phyloP scores from a whole-genome alignment of 371 early-diverging fungal genomes.

The Mortierella sp. region DNA sequence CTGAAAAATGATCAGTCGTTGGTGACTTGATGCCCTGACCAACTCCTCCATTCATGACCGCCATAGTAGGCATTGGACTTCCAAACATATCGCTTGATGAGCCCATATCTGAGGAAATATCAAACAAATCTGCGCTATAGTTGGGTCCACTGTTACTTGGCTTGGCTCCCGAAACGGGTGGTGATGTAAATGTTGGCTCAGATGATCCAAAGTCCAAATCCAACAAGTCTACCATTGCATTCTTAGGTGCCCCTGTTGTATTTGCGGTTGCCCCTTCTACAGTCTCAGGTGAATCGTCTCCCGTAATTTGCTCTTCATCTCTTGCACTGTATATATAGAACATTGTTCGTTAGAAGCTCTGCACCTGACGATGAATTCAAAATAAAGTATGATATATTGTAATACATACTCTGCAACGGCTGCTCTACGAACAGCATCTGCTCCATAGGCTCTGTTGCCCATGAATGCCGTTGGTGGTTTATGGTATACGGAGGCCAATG shows the following conservation, averaged over 20 bases:
- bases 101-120: conserved; percentile 48
- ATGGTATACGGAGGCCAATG: conserved; percentile 94
- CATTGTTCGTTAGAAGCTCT: not conserved
- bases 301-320: conserved; percentile 67
- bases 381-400: not conserved
- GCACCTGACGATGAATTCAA: not conserved
- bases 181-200: conserved; percentile 30
- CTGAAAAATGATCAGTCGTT: conserved; percentile 29
- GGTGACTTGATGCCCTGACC: conserved; percentile 6
- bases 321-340: conserved; percentile 55
- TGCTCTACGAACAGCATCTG: conserved; percentile 66
- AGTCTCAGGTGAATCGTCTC: conserved; percentile 24
- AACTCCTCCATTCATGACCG: conserved; percentile 16
- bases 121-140: conserved; percentile 51
- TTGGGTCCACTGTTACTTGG: conserved; percentile 26
- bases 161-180: conserved; percentile 19
- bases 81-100: conserved; percentile 26
- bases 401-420: conserved; percentile 61
- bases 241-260: conserved; percentile 67
- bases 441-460: conserved; percentile 72
- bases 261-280: conserved; percentile 61
- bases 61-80: conserved; percentile 8
- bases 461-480: conserved; percentile 88
- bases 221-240: conserved; percentile 67
- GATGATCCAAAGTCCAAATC: conserved; percentile 63